Evolutionary conservation across 257 asterid species (phyloP), one percentile per base, ranked within the genome.

Genomic region (Jaltomata sinuosa): DNA sequence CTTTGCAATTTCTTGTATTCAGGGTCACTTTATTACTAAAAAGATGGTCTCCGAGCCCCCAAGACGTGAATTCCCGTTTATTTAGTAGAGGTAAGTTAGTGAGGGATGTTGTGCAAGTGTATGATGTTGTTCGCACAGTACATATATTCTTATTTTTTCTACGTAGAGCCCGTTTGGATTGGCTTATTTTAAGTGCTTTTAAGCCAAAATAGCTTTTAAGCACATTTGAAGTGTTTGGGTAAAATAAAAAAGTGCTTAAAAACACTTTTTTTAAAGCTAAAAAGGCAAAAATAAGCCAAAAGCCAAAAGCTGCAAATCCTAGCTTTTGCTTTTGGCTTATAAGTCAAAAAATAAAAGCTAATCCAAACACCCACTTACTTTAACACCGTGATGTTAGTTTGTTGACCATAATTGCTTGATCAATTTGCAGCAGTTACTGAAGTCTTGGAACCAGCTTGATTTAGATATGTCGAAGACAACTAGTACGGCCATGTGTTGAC

Each of bases 1-100:
- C 19, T 55, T 4, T 65, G 15, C 80, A 31, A 76, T 47, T 47
- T 64, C 64, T 42, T 68, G 83, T 77, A 16, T 85, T 77, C 92
- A 91, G 93, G 94, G 29, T 91, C 94, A 7, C 91, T 90, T 50
- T 88, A 89, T 85, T 91, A 91, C 72, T 91, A 84, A 77, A 80
- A 80, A 84, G 55, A 38, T 64, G 81, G 27, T 79, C 62, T 57
- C 49, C 15, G 47, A 16, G 34, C 64, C 84, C 81, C 87, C 57
- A 68, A 79, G 84, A 82, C 81, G 78, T 61, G 88, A 76, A 74
- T 88, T 74, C 85, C 82, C 74, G 65, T 65, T 38, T 80, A 57
- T 83, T 88, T 69, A 65, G 12, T 84, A 64, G 84, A 84, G 92
- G 91, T 91, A 82, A 27, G 49, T 55, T 78, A 82, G 6, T n/a